Evolutionary conservation across 805 yeast species (phyloP), one percentile per base, ranked within the genome.

Genomic region (Candida ortonii): DNA sequence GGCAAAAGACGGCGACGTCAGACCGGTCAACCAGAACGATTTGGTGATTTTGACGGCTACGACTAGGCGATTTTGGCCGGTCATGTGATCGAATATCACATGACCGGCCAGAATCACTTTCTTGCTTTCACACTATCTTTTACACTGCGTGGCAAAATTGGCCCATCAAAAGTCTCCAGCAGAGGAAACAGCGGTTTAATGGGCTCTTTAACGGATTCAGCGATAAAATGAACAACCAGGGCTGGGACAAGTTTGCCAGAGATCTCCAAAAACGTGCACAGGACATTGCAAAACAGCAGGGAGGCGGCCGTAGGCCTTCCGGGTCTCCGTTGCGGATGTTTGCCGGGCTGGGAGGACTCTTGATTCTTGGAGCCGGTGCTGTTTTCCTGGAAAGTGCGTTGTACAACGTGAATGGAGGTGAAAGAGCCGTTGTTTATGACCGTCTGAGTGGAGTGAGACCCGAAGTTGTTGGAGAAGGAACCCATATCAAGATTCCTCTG

Each of bases 371-470:
- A 35, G 80, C 76, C 34, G 80, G 77, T 38, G 73, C 77, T 3
- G 32, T 75, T 26, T 55, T 71, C 16, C 44, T 73, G 23, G 76
- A 79, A 48, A 65, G 76, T 25, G 68, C 88, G 1, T 64, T 83
- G 22, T 83, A 80, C 65, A 83, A 81, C 58, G 98, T 93, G 41
- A 97, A 93, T 63, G 98, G 98, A 78, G 98, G 98, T 64, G 97
- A 90, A 62, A 74, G 98, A 57, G 98, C 97, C 12, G 89, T 93
- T 54, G 75, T 93, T 23, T 93, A 93, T 61, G 87, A 95, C 16
- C 78, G 98, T 57, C 32, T 88, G 17, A 72, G 77, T 31, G 98
- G 98, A 57, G 80, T 93, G 30, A 84, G 79, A 55, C 79, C 89
- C 12, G 74, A 70, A 41, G 86, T 93, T 46, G 87, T 80, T 59